Evolutionary conservation across 164 flowering plant genomes (phyloP).

Genomic region (Sedum album): DNA sequence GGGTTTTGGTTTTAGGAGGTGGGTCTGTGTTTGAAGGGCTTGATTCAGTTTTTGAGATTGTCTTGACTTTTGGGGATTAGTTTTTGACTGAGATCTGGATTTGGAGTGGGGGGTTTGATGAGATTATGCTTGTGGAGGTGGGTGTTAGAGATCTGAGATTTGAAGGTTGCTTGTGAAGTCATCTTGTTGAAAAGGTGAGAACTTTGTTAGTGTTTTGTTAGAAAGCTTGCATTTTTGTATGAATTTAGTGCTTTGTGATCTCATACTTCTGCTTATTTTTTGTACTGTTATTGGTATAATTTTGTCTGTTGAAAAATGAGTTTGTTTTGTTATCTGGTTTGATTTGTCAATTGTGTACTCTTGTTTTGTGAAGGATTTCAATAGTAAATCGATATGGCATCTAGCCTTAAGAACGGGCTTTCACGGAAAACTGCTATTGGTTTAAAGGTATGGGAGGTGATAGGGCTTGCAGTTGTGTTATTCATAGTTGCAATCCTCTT

Average conservation of each 20-base stretch:
- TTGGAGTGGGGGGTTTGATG: neutral
- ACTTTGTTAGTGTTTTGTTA: neutral
- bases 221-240: neutral
- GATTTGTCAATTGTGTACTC: neutral
- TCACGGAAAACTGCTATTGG: conserved; percentile 43
- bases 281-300: neutral
- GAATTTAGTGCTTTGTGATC: neutral
- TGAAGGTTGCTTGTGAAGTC: neutral
- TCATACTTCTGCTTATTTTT: neutral
- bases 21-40: neutral
- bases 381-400: conserved; percentile 31
- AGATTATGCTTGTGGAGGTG: neutral
- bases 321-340: too few species aligned
- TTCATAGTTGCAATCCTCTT: conserved; percentile 41
- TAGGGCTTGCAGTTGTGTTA: conserved; percentile 41
- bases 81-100: neutral
- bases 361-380: conserved; percentile 14
- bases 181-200: neutral
- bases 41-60: neutral
- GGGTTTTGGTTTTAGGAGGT: neutral
- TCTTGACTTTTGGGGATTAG: neutral
- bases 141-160: neutral
- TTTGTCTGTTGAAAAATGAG: neutral
- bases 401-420: conserved; percentile 38
- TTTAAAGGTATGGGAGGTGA: conserved; percentile 62